Conservation (phyloP, 306 rosid species). For the Acacia crassicarpa region DNA sequence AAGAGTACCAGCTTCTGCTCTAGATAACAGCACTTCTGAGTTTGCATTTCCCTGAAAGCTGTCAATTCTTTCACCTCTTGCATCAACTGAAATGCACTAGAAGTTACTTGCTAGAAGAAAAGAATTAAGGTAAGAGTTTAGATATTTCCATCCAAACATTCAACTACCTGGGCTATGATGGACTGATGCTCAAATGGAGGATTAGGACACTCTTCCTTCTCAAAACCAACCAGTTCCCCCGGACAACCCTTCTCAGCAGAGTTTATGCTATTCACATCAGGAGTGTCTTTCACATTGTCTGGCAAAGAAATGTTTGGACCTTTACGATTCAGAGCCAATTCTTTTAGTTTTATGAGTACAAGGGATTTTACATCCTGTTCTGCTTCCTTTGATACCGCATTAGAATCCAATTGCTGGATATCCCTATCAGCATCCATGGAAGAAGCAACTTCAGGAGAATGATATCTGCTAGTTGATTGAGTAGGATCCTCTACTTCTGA, state of each 20-base stretch:
- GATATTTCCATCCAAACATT: conserved; percentile 7
- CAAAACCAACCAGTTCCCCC: conserved; percentile 18
- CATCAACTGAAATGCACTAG: conserved; percentile 37
- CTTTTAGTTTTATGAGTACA: conserved; percentile 51
- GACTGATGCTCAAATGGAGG: conserved; percentile 32
- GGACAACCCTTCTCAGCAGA: background rate
- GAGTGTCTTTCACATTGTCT: conserved; percentile 18
- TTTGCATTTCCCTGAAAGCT: conserved; percentile 41
- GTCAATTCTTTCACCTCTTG: conserved; percentile 56
- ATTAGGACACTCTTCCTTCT: conserved; percentile 33
- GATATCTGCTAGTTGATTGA: conserved; percentile 26
- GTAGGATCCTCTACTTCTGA: conserved; percentile 22
- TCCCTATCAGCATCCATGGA: conserved; percentile 32
- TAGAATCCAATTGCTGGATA: conserved; percentile 41
- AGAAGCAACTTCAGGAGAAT: conserved; percentile 37
- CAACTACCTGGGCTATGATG: conserved; percentile 42
- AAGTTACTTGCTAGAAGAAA: conserved; percentile 25
- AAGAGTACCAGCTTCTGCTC: conserved; percentile 63
- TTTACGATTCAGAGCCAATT: conserved; percentile 42
- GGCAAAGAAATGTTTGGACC: conserved; percentile 26
- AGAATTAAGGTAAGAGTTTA: background rate
- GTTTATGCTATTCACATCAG: background rate
- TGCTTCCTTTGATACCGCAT: conserved; percentile 20
- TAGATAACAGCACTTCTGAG: conserved; percentile 39
- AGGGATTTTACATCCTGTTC: conserved; percentile 47